Evolutionary conservation across 495 filamentous ascomycete genomes (phyloP).

Genomic region (Neurospora sp.): DNA sequence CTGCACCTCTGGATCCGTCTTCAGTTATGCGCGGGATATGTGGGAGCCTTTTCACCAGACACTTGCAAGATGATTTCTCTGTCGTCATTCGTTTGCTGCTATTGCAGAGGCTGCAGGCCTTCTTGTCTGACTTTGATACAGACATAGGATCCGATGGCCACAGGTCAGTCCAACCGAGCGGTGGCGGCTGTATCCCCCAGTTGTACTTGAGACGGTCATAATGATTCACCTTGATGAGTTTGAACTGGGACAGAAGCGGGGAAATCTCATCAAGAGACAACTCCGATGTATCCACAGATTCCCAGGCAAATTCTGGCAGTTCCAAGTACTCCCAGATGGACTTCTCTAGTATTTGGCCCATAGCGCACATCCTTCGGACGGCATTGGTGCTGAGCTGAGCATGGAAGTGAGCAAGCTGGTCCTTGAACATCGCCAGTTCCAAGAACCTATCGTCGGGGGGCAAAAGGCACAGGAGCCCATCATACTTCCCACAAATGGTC

Average conservation of each 20-base stretch:
- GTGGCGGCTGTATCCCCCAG: conserved; percentile 7
- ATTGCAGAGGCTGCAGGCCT: conserved; percentile 12
- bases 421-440: conserved; percentile 14
- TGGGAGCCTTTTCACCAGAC: conserved; percentile 5
- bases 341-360: conserved; percentile 11
- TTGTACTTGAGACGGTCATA: conserved; percentile 3
- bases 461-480: conserved; percentile 18
- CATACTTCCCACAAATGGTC: conserved; percentile 12
- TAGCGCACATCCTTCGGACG: conserved; percentile 10
- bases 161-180: conserved; percentile 9
- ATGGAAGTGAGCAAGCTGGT: conserved; percentile 14
- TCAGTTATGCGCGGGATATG: conserved; percentile 13
- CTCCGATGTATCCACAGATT: conserved; percentile 6
- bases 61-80: conserved; percentile 7
- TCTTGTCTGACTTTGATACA: neutral
- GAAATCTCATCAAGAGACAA: conserved; percentile 7
- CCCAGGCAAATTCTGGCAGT: conserved; percentile 20
- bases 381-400: conserved; percentile 8
- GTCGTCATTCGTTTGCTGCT: neutral
- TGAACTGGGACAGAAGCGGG: conserved; percentile 11
- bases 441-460: conserved; percentile 7
- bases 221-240: conserved; percentile 7
- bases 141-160: conserved; percentile 19
- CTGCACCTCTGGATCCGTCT: conserved; percentile 9
- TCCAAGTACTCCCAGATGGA: conserved; percentile 14